Conservation (phyloP, 345 rosid species). For the Limnanthes douglasii region DNA sequence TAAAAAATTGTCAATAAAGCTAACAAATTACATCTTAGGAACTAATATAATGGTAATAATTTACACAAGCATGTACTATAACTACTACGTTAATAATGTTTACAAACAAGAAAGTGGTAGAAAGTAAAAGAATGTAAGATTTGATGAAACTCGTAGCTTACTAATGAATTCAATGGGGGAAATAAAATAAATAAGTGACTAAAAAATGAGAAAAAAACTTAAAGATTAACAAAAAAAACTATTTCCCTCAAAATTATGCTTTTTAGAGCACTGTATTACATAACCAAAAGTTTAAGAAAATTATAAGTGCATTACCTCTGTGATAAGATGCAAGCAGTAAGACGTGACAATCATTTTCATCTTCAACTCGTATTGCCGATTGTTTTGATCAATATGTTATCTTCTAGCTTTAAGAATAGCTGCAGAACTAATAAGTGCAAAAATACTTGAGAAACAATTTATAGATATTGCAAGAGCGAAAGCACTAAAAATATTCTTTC, state of each 20-base stretch:
- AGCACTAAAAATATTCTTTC: constrained; percentile 2
- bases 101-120: background rate
- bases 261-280: too few relatives aligned
- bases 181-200: too few relatives aligned
- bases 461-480: background rate
- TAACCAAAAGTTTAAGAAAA: constrained; percentile 4
- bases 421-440: constrained; percentile 14
- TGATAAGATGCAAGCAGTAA: constrained; percentile 91
- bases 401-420: constrained; percentile 73
- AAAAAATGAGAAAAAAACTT: too few relatives aligned
- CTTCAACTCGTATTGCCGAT: constrained; percentile 88
- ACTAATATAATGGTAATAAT: too few relatives aligned
- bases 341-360: constrained; percentile 61
- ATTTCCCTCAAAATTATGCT: too few relatives aligned
- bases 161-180: too few relatives aligned
- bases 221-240: too few relatives aligned
- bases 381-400: constrained; percentile 81
- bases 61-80: too few relatives aligned
- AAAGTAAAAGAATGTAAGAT: too few relatives aligned
- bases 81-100: background rate
- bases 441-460: background rate
- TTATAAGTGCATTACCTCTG: constrained; percentile 31
- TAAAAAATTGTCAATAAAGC: too few relatives aligned
- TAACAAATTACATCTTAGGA: too few relatives aligned
- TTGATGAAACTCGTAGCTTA: too few relatives aligned